Conservation (phyloP, 2,329 filamentous ascomycete genomes). For the Thielaviopsis musarum region DNA sequence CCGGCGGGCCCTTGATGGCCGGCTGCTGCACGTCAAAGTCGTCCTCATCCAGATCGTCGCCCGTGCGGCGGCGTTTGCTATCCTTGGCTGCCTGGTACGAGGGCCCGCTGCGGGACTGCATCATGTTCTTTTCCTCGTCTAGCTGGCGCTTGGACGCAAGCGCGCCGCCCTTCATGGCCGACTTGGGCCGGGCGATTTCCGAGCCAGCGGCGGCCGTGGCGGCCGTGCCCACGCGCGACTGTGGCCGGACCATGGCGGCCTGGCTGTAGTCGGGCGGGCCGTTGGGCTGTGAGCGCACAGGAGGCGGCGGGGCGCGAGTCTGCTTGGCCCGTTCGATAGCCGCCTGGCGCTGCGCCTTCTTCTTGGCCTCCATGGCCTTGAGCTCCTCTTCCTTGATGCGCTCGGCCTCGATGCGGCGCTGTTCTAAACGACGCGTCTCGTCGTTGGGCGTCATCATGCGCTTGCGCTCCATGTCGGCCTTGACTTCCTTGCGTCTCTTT, state of each 20-base stretch:
- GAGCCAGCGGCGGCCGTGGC: constrained; percentile 16
- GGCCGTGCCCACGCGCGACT: constrained; percentile 43
- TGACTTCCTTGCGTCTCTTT: constrained; percentile 65
- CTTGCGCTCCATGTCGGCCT: constrained; percentile 66
- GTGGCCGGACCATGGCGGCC: constrained; percentile 25
- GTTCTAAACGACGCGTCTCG: constrained; percentile 41
- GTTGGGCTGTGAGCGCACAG: constrained; percentile 36
- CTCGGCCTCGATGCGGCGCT: constrained; percentile 44
- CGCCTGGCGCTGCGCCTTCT: constrained; percentile 45
- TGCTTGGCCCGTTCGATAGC: constrained; percentile 49
- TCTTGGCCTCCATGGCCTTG: constrained; percentile 48
- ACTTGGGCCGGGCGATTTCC: constrained; percentile 21
- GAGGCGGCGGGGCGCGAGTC: constrained; percentile 44
- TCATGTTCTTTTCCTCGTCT: constrained; percentile 45
- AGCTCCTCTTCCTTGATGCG: constrained; percentile 44
- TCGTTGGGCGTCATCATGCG: constrained; percentile 43
- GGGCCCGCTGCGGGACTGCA: constrained; percentile 34
- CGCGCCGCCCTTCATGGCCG: constrained; percentile 33
- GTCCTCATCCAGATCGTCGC: constrained; percentile 50
- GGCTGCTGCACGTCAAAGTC: constrained; percentile 36
- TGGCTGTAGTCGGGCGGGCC: constrained; percentile 31
- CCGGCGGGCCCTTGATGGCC: constrained; percentile 63
- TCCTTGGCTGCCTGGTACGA: constrained; percentile 49
- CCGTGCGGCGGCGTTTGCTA: constrained; percentile 63
- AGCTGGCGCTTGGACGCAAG: constrained; percentile 64